Evolutionary conservation across 352 stramenopile species (phyloP).

Genomic region (Phytophthora citricola): DNA sequence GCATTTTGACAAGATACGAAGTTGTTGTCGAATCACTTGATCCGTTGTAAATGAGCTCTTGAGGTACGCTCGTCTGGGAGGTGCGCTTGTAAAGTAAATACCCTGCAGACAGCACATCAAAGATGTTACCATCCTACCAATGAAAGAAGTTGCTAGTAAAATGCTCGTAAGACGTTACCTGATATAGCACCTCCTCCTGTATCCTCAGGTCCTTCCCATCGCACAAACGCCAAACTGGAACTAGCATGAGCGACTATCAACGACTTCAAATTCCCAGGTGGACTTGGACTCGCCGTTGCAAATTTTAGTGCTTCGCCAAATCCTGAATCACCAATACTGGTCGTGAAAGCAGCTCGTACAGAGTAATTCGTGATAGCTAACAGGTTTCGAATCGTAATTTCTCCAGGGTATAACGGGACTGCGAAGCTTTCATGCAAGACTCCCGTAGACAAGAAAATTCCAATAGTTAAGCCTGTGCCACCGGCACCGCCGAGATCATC

Average conservation of each 20-base stretch:
- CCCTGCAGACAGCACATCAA: constrained; percentile 18
- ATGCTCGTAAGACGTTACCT: constrained; percentile 27
- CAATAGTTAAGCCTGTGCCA: constrained; percentile 17
- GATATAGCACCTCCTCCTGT: constrained; percentile 48
- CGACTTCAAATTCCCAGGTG: constrained; percentile 18
- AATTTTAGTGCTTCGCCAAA: constrained; percentile 31
- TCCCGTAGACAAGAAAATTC: constrained; percentile 18
- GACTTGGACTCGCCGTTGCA: constrained; percentile 23
- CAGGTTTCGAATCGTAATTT: constrained; percentile 28
- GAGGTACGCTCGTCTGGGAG: neutral
- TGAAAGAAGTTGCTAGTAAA: neutral
- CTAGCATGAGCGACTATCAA: constrained; percentile 24
- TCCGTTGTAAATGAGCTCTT: constrained; percentile 37
- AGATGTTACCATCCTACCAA: neutral
- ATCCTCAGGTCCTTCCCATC: constrained; percentile 43
- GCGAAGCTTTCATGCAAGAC: constrained; percentile 7
- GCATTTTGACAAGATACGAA: constrained; percentile 15
- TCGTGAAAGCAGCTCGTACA: constrained; percentile 23
- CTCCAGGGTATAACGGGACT: constrained; percentile 2
- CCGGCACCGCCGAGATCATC: constrained; percentile 42
- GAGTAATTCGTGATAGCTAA: constrained; percentile 43
- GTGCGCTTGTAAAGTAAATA: constrained; percentile 35
- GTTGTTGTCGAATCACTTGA: constrained; percentile 14
- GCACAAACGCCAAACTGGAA: constrained; percentile 37
- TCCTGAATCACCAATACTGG: constrained; percentile 15